phyloP scores from a whole-genome alignment of 768 basidiomycete species.

The Russula griseocarnosa region DNA sequence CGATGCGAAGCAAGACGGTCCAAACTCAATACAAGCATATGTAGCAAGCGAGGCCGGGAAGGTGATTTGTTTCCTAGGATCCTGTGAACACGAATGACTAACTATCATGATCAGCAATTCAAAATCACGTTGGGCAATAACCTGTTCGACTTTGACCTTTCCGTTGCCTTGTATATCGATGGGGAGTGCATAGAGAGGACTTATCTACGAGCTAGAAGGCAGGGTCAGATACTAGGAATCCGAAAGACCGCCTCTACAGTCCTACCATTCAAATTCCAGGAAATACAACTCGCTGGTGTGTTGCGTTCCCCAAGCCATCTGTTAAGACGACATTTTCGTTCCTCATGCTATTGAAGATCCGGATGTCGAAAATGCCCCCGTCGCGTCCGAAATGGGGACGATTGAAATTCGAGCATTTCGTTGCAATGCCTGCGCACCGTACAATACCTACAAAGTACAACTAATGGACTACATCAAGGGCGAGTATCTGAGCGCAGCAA shows the following conservation, averaged over 20 bases:
- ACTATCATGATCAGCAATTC: slow-evolving; percentile 8
- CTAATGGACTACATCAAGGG: too few species aligned
- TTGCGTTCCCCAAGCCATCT: background rate
- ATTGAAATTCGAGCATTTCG: too few species aligned
- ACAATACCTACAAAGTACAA: too few species aligned
- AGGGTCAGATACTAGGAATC: background rate
- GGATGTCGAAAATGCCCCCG: too few species aligned
- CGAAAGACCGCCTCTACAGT: background rate
- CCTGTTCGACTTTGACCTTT: background rate
- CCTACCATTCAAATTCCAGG: slow-evolving; percentile 20
- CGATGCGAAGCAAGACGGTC: slow-evolving; percentile 1
- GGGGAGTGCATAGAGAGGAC: background rate
- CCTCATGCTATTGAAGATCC: too few species aligned
- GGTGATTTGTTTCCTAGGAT: background rate
- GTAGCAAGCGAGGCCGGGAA: slow-evolving; percentile 21
- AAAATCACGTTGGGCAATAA: background rate
- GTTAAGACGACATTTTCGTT: background rate
- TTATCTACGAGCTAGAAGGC: background rate
- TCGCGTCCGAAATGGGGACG: too few species aligned
- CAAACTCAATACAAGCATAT: background rate
- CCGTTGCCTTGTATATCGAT: slow-evolving; percentile 2
- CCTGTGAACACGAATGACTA: background rate
- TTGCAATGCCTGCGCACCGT: too few species aligned
- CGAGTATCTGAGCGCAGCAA: too few species aligned
- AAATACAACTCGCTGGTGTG: slow-evolving; percentile 19